Percentiles rank a stretch among this genome's conserved stretches.
Evolutionary conservation across 305 asterid species (phyloP).

Genomic region (Solanum aculeatissimum): DNA sequence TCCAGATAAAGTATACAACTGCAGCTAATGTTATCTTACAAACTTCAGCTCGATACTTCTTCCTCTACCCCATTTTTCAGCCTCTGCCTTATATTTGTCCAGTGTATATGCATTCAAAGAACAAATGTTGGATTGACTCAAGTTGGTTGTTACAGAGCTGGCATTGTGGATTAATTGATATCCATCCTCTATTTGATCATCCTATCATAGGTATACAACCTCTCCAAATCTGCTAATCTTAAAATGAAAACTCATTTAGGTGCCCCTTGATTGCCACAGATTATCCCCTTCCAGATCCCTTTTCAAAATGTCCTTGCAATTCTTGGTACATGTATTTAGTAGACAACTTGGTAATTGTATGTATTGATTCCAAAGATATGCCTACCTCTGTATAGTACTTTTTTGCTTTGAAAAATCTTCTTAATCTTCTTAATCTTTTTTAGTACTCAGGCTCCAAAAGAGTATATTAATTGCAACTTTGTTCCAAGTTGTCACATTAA

Average conservation of each 20-base stretch:
- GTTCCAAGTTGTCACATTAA: too few relatives aligned
- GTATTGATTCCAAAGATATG: too few relatives aligned
- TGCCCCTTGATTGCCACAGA: background rate
- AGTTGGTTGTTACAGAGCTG: fast-evolving
- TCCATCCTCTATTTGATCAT: background rate
- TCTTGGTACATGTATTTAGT: background rate
- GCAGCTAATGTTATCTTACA: too few relatives aligned
- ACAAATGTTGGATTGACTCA: background rate
- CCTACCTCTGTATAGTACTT: too few relatives aligned
- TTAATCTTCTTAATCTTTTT: background rate
- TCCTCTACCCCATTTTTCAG: background rate
- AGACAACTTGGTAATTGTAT: too few relatives aligned
- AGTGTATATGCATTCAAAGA: background rate
- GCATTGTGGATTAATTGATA: background rate
- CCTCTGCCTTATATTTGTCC: background rate
- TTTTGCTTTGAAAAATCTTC: background rate
- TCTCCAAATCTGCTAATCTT: background rate
- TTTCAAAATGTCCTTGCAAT: background rate
- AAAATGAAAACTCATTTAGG: background rate
- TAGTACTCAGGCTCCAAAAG: too few relatives aligned
- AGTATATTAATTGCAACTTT: too few relatives aligned
- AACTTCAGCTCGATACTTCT: too few relatives aligned
- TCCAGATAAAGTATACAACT: too few relatives aligned
- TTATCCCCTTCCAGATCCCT: background rate
- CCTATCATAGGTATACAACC: background rate